Evolutionary conservation across 129 eudicot species (phyloP).

Genomic region (Artemisia annua): DNA sequence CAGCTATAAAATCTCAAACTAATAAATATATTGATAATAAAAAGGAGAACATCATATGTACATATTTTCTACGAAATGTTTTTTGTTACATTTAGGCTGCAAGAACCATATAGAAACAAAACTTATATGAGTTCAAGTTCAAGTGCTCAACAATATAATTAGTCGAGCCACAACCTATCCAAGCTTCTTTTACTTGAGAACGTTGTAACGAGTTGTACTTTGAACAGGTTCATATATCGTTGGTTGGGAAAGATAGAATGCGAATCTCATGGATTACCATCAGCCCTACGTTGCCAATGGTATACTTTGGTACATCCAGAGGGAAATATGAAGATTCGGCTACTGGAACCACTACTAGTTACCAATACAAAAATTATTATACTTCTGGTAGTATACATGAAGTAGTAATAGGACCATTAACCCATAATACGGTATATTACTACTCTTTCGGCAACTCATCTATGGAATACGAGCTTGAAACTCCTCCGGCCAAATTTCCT

Average conservation of each 20-base stretch:
- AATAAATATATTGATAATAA: no score
- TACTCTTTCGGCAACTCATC: constrained; percentile 50
- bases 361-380: constrained; percentile 41
- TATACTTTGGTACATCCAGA: constrained; percentile 52
- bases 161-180: no score
- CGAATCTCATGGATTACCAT: constrained; percentile 75
- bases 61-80: no score
- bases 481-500: constrained; percentile 67
- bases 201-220: not conserved
- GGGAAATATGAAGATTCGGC: constrained; percentile 39
- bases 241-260: constrained; percentile 53
- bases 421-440: constrained; percentile 51
- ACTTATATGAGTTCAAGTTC: no score
- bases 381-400: constrained; percentile 59
- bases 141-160: no score
- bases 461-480: constrained; percentile 47
- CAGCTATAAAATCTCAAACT: no score
- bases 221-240: constrained; percentile 58
- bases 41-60: no score
- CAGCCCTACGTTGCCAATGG: constrained; percentile 41
- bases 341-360: constrained; percentile 46
- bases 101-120: no score
- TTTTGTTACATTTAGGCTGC: no score
- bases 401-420: constrained; percentile 63
- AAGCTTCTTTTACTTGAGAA: no score